These are phyloP conservation scores for Podila clonocystis DNA, from an alignment of 192 early-diverging fungal species.

Conservation along the genomic window DNA sequence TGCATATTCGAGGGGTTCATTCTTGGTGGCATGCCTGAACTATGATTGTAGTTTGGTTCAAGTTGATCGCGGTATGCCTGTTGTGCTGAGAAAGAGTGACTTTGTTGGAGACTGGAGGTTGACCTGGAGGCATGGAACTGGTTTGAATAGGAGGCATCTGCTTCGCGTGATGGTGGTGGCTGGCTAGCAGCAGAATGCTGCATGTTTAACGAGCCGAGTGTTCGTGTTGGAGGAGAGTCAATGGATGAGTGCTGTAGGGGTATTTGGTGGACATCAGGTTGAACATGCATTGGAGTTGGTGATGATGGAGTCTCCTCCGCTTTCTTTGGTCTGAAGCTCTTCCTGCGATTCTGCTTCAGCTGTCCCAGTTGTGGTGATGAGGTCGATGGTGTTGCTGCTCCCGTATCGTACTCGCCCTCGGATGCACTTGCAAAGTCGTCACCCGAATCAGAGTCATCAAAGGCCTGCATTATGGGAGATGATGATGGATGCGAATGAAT, in stretches of 20 bases:
- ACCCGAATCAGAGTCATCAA: conserved; percentile 4
- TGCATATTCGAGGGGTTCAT: neutral
- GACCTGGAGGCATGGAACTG: neutral
- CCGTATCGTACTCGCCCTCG: conserved; percentile 25
- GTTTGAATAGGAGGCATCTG: neutral
- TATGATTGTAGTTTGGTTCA: no score
- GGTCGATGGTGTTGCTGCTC: neutral
- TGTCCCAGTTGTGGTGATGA: no score
- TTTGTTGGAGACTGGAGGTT: neutral
- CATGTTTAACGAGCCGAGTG: neutral
- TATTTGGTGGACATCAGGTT: neutral
- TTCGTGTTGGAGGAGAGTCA: neutral
- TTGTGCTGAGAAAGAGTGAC: neutral
- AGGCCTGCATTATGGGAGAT: neutral
- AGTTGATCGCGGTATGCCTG: neutral
- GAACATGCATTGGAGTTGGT: neutral
- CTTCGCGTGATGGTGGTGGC: neutral
- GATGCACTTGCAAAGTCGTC: conserved; percentile 46
- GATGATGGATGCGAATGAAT: neutral
- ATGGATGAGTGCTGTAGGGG: conserved; percentile 5
- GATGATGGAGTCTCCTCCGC: neutral
- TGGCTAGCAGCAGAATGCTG: neutral
- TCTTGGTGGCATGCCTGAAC: no score
- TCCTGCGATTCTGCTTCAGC: neutral
- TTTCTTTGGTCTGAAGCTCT: neutral